These are phyloP conservation scores for Wilcoxina mikolae DNA, from an alignment of 495 filamentous ascomycete species.

Conservation along the genomic window DNA sequence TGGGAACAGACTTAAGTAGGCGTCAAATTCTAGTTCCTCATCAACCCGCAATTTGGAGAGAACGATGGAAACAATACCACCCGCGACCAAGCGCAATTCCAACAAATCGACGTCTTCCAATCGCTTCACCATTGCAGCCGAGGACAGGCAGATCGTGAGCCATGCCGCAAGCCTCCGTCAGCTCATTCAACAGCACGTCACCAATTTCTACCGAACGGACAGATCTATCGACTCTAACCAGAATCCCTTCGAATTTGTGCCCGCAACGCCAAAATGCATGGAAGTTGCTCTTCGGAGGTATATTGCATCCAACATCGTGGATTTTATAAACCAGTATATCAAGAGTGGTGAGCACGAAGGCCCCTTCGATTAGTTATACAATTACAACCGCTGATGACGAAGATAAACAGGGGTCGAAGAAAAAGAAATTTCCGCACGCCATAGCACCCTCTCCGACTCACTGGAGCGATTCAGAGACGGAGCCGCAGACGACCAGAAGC, in stretches of 20 bases:
- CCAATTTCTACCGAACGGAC: not conserved
- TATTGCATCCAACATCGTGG: not conserved
- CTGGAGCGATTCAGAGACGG: not conserved
- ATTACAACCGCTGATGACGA: not conserved
- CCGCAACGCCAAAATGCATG: not conserved
- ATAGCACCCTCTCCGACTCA: not conserved
- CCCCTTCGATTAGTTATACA: not conserved
- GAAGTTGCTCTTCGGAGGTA: not conserved
- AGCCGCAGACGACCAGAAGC: not conserved
- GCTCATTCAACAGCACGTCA: slow-evolving; percentile 1
- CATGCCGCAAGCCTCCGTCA: not conserved
- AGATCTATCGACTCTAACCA: not conserved
- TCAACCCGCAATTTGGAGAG: too few relatives aligned
- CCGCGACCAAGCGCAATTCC: not conserved
- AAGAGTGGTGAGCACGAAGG: not conserved
- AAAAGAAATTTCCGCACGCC: not conserved
- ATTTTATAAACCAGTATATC: not conserved
- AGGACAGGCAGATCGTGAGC: not conserved
- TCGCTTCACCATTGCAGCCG: not conserved
- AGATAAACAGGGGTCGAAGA: not conserved
- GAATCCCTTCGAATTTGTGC: not conserved
- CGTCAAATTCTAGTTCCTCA: not conserved
- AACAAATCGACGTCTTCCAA: not conserved
- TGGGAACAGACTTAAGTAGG: not conserved
- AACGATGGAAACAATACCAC: not conserved